phyloP scores from a whole-genome alignment of 129 eudicot genomes.

The Erigeron canadensis region DNA sequence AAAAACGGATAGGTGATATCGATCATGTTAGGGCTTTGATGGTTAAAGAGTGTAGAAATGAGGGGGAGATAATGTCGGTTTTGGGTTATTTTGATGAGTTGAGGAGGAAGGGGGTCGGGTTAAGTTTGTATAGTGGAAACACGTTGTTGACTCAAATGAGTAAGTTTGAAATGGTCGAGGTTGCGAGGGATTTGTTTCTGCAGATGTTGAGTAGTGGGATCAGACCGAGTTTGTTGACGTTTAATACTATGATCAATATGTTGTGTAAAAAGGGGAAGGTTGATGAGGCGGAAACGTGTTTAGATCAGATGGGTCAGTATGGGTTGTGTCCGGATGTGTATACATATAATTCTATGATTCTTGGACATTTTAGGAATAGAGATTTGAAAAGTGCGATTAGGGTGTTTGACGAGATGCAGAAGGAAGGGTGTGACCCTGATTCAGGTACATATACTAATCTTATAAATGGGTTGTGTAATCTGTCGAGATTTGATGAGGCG shows the following conservation, averaged over 20 bases:
- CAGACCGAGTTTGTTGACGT: conserved; percentile 64
- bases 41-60: conserved; percentile 63
- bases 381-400: conserved; percentile 58
- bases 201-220: conserved; percentile 50
- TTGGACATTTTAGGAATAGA: conserved; percentile 73
- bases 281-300: conserved; percentile 53
- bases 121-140: conserved; percentile 62
- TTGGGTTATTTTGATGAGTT: conserved; percentile 51
- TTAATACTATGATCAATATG: conserved; percentile 74
- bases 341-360: conserved; percentile 70
- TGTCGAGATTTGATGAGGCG: conserved; percentile 72
- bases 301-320: conserved; percentile 45
- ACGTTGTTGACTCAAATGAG: conserved; percentile 75
- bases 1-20: conserved; percentile 36
- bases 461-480: conserved; percentile 71
- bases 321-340: conserved; percentile 72
- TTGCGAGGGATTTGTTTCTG: conserved; percentile 48
- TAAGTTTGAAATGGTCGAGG: conserved; percentile 64
- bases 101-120: conserved; percentile 43
- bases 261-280: conserved; percentile 80
- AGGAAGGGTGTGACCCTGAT: conserved; percentile 73
- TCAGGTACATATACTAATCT: conserved; percentile 64
- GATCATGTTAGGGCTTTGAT: conserved; percentile 67
- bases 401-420: conserved; percentile 63
- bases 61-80: conserved; percentile 49